phyloP scores from a whole-genome alignment of 2,329 filamentous ascomycete genomes.

The Cladosporium colombiae region DNA sequence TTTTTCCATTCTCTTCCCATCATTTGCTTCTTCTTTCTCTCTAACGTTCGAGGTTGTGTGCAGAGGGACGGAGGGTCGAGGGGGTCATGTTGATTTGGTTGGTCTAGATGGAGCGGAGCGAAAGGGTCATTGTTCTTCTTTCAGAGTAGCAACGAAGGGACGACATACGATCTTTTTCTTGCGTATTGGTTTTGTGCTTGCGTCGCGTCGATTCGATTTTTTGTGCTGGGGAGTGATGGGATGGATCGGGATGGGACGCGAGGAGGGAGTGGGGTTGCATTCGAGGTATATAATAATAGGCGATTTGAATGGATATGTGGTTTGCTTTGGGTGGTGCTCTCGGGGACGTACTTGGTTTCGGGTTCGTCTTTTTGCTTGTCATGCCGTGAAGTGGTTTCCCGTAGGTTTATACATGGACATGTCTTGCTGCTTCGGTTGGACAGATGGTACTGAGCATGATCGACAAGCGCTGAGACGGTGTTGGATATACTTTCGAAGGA shows the following conservation, averaged over 20 bases:
- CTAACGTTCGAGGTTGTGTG: background rate
- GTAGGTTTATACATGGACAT: background rate
- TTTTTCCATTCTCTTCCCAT: background rate
- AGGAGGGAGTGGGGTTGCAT: background rate
- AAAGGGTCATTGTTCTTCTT: background rate
- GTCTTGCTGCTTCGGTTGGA: background rate
- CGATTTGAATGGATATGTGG: background rate
- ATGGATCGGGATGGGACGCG: background rate
- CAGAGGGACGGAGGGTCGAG: background rate
- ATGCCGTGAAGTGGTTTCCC: background rate
- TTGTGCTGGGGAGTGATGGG: background rate
- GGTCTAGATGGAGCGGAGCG: background rate
- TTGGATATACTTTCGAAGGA: background rate
- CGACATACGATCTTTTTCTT: background rate
- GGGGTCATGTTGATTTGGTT: background rate
- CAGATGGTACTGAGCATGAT: background rate
- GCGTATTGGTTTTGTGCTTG: background rate
- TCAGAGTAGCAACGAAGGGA: background rate
- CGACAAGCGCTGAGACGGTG: background rate
- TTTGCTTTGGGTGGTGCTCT: background rate
- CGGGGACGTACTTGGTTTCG: too few species aligned
- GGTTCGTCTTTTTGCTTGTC: background rate
- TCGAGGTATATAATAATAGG: background rate
- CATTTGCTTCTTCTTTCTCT: background rate
- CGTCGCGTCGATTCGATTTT: background rate